Percentiles rank a stretch among this genome's conserved stretches.
Conservation (phyloP, 1,284 basidiomycete genomes). For the Trichosporon sp. region DNA sequence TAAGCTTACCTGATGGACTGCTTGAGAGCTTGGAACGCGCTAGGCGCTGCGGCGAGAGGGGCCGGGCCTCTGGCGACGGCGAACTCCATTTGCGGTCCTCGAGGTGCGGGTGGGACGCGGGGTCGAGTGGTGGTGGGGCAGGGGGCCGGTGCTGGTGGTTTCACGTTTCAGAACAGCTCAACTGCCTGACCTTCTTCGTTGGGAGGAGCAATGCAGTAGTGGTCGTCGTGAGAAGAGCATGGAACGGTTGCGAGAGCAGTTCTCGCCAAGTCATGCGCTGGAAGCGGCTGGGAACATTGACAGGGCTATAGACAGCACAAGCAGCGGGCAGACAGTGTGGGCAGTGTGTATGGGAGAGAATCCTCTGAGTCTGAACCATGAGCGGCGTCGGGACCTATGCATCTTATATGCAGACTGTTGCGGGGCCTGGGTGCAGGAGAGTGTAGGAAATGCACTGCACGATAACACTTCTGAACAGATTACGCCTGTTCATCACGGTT, state of each 20-base stretch:
- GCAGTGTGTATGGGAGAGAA: not conserved
- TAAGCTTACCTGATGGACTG: not conserved
- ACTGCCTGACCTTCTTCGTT: not conserved
- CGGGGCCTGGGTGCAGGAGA: no score
- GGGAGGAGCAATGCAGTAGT: no score
- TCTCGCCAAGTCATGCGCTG: not conserved
- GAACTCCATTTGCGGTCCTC: not conserved
- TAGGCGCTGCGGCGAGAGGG: not conserved
- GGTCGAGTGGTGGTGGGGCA: not conserved
- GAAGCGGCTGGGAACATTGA: not conserved
- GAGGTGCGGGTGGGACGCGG: no score
- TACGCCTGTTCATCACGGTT: no score
- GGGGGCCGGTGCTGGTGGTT: not conserved
- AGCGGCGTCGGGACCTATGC: no score
- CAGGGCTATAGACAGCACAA: not conserved
- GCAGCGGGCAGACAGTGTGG: not conserved
- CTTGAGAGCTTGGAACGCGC: not conserved
- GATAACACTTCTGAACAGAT: no score
- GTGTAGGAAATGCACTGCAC: no score
- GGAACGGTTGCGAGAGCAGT: not conserved
- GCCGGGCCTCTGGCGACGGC: not conserved
- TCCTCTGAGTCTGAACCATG: no score
- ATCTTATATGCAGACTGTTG: no score
- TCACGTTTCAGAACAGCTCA: not conserved
- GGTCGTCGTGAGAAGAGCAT: not conserved